phyloP scores from a whole-genome alignment of 2,329 filamentous ascomycete genomes.

The Hypoxylon sp. region DNA sequence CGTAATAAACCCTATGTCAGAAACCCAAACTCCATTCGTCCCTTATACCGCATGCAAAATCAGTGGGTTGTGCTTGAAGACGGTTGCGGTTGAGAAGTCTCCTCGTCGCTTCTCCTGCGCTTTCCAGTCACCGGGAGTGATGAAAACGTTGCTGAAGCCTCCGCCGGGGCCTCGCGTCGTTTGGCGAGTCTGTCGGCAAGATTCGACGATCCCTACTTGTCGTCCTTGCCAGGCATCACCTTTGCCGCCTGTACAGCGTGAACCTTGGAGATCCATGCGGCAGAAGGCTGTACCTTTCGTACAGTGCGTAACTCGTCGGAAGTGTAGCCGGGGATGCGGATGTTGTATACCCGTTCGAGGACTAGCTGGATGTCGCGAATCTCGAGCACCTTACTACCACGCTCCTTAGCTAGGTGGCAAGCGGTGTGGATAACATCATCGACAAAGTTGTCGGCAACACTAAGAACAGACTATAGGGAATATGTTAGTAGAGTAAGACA shows the following conservation, averaged over 20 bases:
- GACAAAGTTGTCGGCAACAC: conserved; percentile 92
- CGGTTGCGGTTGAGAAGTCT: no score
- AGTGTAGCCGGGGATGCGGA: conserved; percentile 91
- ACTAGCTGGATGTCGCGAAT: conserved; percentile 86
- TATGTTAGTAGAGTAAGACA: conserved; percentile 8
- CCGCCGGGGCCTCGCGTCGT: no score
- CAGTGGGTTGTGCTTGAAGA: no score
- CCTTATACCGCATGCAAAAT: no score
- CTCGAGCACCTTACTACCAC: conserved; percentile 88
- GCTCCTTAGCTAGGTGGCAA: conserved; percentile 91
- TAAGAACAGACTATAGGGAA: conserved; percentile 75
- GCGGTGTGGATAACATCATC: conserved; percentile 88
- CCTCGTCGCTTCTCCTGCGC: no score
- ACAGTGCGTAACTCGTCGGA: conserved; percentile 95
- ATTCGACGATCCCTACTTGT: conserved; percentile 50
- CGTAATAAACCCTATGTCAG: no score
- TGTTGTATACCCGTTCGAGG: conserved; percentile 86
- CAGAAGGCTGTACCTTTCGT: conserved; percentile 87
- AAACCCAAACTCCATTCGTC: no score
- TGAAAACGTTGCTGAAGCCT: no score
- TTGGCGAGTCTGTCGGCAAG: conserved; percentile 18
- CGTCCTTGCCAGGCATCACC: conserved; percentile 71
- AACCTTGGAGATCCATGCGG: conserved; percentile 96
- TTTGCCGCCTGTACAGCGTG: conserved; percentile 95
- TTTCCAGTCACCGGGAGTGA: no score